phyloP scores from a whole-genome alignment of 768 basidiomycete genomes.

The Chalciporus pseudorubinellus region DNA sequence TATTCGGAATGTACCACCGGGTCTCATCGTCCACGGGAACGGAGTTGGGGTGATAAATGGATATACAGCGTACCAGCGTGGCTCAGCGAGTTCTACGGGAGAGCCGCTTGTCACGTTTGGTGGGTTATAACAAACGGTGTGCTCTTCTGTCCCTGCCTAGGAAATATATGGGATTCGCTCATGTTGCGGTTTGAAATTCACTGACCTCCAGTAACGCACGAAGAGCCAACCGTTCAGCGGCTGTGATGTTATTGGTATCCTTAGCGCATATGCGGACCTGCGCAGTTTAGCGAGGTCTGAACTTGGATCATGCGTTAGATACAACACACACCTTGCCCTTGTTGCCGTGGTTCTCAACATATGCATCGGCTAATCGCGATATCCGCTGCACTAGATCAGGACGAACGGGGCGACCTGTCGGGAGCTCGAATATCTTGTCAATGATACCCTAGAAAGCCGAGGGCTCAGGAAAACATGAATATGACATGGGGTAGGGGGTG shows the following conservation, averaged over 20 bases:
- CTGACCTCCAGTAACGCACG: conserved; percentile 55
- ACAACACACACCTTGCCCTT: conserved; percentile 42
- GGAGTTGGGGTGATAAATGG: conserved; percentile 57
- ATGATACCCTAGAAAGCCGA: conserved; percentile 19
- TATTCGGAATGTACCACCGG: conserved; percentile 52
- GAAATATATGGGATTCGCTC: conserved; percentile 5
- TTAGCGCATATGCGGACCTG: conserved; percentile 60
- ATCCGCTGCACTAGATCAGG: conserved; percentile 55
- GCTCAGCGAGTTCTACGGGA: conserved; percentile 30
- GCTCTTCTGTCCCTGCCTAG: conserved; percentile 15
- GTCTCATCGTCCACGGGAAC: conserved; percentile 46
- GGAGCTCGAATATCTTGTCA: conserved; percentile 41
- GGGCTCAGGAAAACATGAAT: neutral
- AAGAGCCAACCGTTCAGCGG: conserved; percentile 52
- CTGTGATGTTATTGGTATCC: conserved; percentile 35
- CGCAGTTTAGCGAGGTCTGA: neutral
- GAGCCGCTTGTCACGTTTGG: conserved; percentile 25
- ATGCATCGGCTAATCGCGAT: conserved; percentile 67
- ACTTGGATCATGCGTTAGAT: neutral
- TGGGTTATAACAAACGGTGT: conserved; percentile 32
- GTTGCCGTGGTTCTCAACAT: conserved; percentile 50
- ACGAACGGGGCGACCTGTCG: conserved; percentile 41
- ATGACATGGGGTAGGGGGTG: neutral
- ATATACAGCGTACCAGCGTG: conserved; percentile 57
- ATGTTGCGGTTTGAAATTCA: conserved; percentile 3